Evolutionary conservation across 306 rosid genomes (phyloP), one percentile per base, ranked within the genome.

Genomic region (Trifolium pratense): DNA sequence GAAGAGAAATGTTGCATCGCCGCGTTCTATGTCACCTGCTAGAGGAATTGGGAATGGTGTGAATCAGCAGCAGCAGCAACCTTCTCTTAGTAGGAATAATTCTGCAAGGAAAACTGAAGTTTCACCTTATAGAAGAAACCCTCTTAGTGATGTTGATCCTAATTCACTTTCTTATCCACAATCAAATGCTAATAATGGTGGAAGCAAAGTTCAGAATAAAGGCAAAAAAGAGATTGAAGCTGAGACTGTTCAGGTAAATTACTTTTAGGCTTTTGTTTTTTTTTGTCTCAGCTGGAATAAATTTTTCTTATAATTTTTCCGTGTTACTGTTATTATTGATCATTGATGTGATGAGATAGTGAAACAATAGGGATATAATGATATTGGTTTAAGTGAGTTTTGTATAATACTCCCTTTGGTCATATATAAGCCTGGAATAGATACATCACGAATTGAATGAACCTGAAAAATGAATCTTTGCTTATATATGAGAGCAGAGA

Each of bases 71-170:
- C 88, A 79, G 75, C 85, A 83, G 13, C 86, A 85, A 71, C 88
- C 92, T 3, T 89, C 97, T 0, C 90, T 95, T 43, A 87, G 97
- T 82, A 89, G 97, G 3, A 95, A 82, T 86, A 95, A 82, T 87
- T 80, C 95, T 57, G 83, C 90, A 18, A 90, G 93, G 79, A 95
- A 91, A 79, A 85, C 97, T 11, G 99, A 95, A 76, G 90, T 86
- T 0, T 95, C 99, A 32, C 99, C 99, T 65, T 86, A 71, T 43
- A 84, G 96, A 84, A 95, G 99, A 82, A 90, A 91, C 59, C 97
- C 99, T 3, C 66, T 90, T 26, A 79, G 87, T 75, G 99, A 95
- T 64, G 80, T 91, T 65, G 99, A 95, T 76, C 79, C 91, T 9
- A 90, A 92, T 61, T 70, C 94, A 26, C 84, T 86, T 29, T 75